Evolutionary conservation across 2,329 filamentous ascomycete species (phyloP).

Genomic region (Pseudocercospora pini-densiflorae): DNA sequence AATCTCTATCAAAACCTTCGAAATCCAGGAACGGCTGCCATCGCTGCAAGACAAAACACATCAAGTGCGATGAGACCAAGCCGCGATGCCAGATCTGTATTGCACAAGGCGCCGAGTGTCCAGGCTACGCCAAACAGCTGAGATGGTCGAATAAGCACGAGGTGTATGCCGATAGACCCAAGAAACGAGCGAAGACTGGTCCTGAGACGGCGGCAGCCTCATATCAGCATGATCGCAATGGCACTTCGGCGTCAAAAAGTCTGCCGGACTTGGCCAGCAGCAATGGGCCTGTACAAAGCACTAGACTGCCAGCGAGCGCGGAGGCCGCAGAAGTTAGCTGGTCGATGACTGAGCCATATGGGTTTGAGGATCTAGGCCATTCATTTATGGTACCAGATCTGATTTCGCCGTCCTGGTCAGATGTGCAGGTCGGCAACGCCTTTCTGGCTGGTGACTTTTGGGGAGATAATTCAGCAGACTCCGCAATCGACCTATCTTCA

Average conservation of each 20-base stretch:
- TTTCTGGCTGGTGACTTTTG: constrained; percentile 8
- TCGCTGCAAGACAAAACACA: constrained; percentile 36
- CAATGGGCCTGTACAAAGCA: not conserved
- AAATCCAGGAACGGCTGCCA: constrained; percentile 39
- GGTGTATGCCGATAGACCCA: constrained; percentile 42
- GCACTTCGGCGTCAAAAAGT: not conserved
- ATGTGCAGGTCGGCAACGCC: not conserved
- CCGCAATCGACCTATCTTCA: constrained; percentile 2
- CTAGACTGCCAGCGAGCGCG: constrained; percentile 5
- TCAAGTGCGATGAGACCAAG: constrained; percentile 52
- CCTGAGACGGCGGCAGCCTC: not conserved
- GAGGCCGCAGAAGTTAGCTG: constrained; percentile 9
- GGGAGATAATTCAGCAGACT: constrained; percentile 2
- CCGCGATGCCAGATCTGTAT: constrained; percentile 48
- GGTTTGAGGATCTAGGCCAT: constrained; percentile 21
- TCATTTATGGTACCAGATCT: constrained; percentile 13
- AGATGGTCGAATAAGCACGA: constrained; percentile 57
- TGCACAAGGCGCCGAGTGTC: constrained; percentile 49
- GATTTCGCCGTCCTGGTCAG: constrained; percentile 3
- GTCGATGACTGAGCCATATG: constrained; percentile 25
- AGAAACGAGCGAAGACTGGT: constrained; percentile 1
- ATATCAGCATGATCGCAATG: not conserved
- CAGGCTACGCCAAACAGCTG: constrained; percentile 52
- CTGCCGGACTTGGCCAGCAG: not conserved
- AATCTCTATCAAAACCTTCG: constrained; percentile 27